Evolutionary conservation across 2,329 filamentous ascomycete genomes (phyloP).

Genomic region (Fusarium sp.): DNA sequence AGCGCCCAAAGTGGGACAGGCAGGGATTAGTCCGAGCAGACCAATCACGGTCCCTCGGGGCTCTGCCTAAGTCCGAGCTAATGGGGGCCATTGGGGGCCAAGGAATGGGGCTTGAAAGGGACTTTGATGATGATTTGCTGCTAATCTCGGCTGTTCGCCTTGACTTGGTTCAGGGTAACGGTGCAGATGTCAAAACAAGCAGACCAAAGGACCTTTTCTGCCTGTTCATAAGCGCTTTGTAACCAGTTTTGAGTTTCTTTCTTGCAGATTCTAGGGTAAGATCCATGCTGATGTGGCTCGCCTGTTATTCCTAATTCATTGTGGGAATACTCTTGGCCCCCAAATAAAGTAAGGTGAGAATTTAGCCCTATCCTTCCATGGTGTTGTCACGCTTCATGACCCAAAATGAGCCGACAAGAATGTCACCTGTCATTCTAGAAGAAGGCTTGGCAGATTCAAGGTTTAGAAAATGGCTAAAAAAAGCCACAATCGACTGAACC

Average conservation of each 20-base stretch:
- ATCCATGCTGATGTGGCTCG: background rate
- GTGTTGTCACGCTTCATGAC: background rate
- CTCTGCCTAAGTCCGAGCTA: background rate
- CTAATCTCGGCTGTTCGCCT: background rate
- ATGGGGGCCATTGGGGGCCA: background rate
- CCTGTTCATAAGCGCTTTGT: background rate
- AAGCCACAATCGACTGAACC: background rate
- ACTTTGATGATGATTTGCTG: background rate
- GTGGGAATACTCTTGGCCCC: background rate
- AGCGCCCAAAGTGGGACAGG: background rate
- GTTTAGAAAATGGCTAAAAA: background rate
- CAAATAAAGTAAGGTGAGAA: background rate
- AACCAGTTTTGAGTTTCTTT: background rate
- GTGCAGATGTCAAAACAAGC: background rate
- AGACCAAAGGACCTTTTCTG: background rate
- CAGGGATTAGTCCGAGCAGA: conserved; percentile 3
- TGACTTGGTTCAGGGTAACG: background rate
- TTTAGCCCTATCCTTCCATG: background rate
- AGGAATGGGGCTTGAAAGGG: background rate
- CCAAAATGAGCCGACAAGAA: background rate
- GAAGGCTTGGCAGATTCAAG: background rate
- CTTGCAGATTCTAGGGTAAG: background rate
- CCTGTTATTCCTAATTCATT: background rate
- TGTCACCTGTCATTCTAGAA: background rate
- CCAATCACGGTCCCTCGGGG: background rate